A percentile compares a stretch with the other conserved stretches of the same genome.
Conservation (phyloP, 768 basidiomycete species). For the Boletellus sp. region DNA sequence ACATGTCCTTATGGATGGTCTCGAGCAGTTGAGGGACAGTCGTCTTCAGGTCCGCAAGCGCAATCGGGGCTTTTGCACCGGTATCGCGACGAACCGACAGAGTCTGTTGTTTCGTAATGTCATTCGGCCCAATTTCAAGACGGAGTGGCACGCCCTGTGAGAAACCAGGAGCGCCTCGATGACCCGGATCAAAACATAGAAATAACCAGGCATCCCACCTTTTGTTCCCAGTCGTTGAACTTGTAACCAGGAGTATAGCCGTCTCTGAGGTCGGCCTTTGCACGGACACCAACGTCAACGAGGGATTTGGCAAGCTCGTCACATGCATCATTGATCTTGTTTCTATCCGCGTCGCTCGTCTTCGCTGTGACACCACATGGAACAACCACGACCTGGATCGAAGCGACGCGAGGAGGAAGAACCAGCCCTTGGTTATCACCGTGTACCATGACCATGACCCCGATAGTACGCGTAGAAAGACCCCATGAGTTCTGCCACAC, state of each 20-base stretch:
- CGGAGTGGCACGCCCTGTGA: constrained; percentile 90
- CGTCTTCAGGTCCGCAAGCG: constrained; percentile 44
- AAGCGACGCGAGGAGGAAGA: constrained; percentile 95
- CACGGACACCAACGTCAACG: constrained; percentile 69
- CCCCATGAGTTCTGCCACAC: constrained; percentile 99
- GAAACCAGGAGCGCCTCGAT: neutral
- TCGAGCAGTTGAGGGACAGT: constrained; percentile 67
- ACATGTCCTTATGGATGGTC: constrained; percentile 89
- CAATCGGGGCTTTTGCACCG: constrained; percentile 55
- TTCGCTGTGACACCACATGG: constrained; percentile 94
- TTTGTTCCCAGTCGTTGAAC: constrained; percentile 99
- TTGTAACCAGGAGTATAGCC: constrained; percentile 98
- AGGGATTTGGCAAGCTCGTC: constrained; percentile 72
- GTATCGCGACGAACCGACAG: constrained; percentile 80
- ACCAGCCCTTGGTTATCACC: constrained; percentile 97
- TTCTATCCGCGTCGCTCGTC: constrained; percentile 63
- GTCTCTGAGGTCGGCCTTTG: constrained; percentile 89
- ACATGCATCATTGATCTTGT: constrained; percentile 71
- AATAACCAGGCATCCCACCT: constrained; percentile 45
- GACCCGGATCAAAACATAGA: neutral
- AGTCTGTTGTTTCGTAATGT: constrained; percentile 79
- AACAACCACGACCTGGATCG: constrained; percentile 84
- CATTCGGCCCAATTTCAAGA: constrained; percentile 94
- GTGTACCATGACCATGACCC: constrained; percentile 99
- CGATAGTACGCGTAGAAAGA: constrained; percentile 90